Evolutionary conservation across 768 basidiomycete genomes (phyloP).

Genomic region (Kwoniella botswanensis): DNA sequence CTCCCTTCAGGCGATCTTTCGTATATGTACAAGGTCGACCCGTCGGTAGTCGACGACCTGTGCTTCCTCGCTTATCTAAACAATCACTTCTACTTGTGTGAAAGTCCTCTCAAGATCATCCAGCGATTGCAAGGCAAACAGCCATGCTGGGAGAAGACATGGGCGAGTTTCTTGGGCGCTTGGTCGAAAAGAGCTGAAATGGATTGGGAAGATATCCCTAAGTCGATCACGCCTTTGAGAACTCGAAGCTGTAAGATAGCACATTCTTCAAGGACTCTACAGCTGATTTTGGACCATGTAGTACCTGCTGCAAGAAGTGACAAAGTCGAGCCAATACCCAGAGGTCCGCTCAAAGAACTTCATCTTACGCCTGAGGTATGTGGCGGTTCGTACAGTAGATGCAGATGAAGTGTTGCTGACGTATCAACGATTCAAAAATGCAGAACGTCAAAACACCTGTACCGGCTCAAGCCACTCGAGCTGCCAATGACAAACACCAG

Average conservation of each 20-base stretch:
- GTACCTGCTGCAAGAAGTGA: background rate
- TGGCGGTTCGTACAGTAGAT: background rate
- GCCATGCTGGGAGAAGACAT: conserved; percentile 48
- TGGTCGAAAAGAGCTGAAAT: conserved; percentile 43
- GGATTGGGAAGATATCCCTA: conserved; percentile 39
- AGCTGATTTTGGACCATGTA: background rate
- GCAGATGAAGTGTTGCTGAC: background rate
- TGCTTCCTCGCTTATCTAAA: conserved; percentile 39
- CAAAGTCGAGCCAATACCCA: background rate
- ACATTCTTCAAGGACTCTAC: background rate
- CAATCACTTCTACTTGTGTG: conserved; percentile 33
- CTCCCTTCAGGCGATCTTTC: conserved; percentile 26
- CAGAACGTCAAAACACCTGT: background rate
- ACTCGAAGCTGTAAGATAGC: conserved; percentile 15
- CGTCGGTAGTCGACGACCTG: conserved; percentile 31
- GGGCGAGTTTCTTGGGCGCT: conserved; percentile 39
- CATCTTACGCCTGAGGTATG: conserved; percentile 35
- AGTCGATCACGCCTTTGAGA: conserved; percentile 16
- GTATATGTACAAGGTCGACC: conserved; percentile 12
- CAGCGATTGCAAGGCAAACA: conserved; percentile 14
- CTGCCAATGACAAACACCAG: background rate
- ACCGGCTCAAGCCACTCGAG: background rate
- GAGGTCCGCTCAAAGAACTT: conserved; percentile 34
- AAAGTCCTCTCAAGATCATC: conserved; percentile 27
- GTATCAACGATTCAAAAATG: background rate